A percentile compares a stretch with the other conserved stretches of the same genome.
Conservation (phyloP, 441 rosid genomes). For the Geranium incanum region DNA sequence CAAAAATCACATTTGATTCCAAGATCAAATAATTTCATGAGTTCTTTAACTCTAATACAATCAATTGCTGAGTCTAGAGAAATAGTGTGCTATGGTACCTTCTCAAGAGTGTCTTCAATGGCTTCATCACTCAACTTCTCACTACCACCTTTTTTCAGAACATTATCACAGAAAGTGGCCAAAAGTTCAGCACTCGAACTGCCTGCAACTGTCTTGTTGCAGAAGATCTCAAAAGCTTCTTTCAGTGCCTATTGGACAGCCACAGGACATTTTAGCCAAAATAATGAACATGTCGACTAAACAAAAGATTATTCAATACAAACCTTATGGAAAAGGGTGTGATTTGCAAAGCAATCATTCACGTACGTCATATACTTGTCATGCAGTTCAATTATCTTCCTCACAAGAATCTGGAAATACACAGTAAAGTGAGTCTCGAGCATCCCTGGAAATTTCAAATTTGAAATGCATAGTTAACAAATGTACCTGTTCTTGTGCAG, state of each 20-base stretch:
- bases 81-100: constrained; percentile 35
- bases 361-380: constrained; percentile 44
- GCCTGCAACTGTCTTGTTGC: constrained; percentile 82
- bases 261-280: not conserved
- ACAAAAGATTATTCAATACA: constrained; percentile 7
- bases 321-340: constrained; percentile 43
- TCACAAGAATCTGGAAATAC: constrained; percentile 35
- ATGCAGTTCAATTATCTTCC: constrained; percentile 42
- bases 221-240: constrained; percentile 89
- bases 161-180: constrained; percentile 81
- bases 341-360: constrained; percentile 40
- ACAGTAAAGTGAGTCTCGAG: not conserved
- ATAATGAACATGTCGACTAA: not conserved
- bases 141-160: constrained; percentile 87
- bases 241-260: constrained; percentile 52
- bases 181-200: constrained; percentile 85
- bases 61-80: not conserved
- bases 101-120: constrained; percentile 86
- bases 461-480: not conserved
- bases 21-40: not conserved
- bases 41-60: not conserved
- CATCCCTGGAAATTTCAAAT: not conserved
- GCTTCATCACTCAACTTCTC: constrained; percentile 95
- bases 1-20: not conserved
- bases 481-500: constrained; percentile 45